phyloP scores from a whole-genome alignment of 148 eudicot genomes.

The Rhododendron ferrugineum region DNA sequence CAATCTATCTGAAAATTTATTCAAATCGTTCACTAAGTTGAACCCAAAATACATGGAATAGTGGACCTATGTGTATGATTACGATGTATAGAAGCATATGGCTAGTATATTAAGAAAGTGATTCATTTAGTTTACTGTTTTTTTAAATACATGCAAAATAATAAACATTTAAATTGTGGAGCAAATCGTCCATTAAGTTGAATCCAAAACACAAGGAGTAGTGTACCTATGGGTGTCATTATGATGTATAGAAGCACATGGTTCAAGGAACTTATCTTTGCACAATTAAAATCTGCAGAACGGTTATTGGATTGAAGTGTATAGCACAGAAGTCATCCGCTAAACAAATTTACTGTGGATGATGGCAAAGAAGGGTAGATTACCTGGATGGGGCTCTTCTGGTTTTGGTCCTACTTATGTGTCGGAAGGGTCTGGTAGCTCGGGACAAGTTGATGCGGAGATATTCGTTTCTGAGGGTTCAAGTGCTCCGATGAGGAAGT shows the following conservation, averaged over 20 bases:
- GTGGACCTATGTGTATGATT: neutral
- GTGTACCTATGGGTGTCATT: neutral
- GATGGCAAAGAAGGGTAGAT: conserved; percentile 54
- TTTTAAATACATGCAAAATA: neutral
- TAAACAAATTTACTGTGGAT: neutral
- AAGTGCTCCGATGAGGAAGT: conserved; percentile 38
- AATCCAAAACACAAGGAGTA: neutral
- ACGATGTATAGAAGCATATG: neutral
- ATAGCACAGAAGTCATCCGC: neutral
- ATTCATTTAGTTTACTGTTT: neutral
- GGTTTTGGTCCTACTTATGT: conserved; percentile 33
- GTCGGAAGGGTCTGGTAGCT: conserved; percentile 57
- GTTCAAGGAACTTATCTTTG: neutral
- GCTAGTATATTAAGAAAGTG: neutral
- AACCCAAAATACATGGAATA: no score
- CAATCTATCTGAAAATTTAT: neutral
- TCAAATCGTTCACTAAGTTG: neutral
- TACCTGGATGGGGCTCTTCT: conserved; percentile 29
- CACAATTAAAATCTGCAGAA: neutral
- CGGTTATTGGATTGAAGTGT: neutral
- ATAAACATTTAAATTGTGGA: neutral
- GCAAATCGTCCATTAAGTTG: neutral
- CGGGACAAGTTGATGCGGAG: conserved; percentile 35
- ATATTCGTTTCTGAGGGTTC: conserved; percentile 31
- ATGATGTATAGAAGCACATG: neutral